Base-by-base conservation (phyloP, 768 basidiomycete species). In the Boletus bicolor region DNA sequence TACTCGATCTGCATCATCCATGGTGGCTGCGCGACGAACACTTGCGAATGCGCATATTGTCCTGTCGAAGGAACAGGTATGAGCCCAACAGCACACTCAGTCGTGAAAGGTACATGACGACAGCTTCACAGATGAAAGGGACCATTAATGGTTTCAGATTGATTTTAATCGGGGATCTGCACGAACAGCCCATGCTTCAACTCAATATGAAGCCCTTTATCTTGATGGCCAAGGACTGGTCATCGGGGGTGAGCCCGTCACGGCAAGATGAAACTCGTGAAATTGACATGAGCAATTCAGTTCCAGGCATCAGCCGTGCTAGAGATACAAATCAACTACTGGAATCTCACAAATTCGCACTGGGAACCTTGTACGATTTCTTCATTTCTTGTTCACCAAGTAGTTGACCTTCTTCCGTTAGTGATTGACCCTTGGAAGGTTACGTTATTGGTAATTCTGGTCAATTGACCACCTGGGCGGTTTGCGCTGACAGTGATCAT, bases 391-490 rank as follows among this genome's bases (percentile, higher is more conserved):
- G 5, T 19, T 41, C 30, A 45, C 47, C 32, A 45, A 9, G 6
- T 4, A 30, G 17, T 38, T 73, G 52, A 72, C 26, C 34, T 51
- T 52, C 15, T 21, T 0, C 26, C 15, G 12, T 39, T 45, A 91
- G 89, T 99, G 51, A 91, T 96, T 58, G 97, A 99, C 67, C 97
- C 97, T 3, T 99, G 96, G 95, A 88, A 85, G 17, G 89, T 97
- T 61, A 85, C 86, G 10, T 68, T 89, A 45, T 79, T 79, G 55
- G 91, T 93, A 64, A 63, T 68, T 68, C 32, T 21, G 45, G 21
- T 19, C 1, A 36, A 44, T 47, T 30, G 5, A 26, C 12, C 24
- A 11, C 9, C 38, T 38, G 54, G n/a, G 61, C 24, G n/a, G 12
- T 34, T 44, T 42, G n/a, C 32, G 39, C 60, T 68, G 42, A 65